phyloP scores from a whole-genome alignment of 176 grass and related monocot species.

The Alopecurus myosuroides region DNA sequence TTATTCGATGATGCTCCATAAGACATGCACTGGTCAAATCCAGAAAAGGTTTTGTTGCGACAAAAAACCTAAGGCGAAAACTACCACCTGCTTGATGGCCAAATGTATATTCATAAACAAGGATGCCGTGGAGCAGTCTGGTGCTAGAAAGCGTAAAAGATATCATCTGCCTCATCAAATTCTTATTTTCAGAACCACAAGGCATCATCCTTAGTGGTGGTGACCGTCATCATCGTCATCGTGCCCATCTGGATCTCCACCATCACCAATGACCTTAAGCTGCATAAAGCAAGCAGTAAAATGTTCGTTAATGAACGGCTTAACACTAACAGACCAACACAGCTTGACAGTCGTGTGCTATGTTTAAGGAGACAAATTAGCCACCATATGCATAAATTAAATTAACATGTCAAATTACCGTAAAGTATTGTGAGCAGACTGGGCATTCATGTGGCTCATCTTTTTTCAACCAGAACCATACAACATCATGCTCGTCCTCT shows the following conservation, averaged over 20 bases:
- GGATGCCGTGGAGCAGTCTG: conserved; percentile 30
- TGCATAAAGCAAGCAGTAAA: conserved; percentile 38
- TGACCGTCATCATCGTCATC: conserved; percentile 53
- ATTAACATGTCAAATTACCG: conserved; percentile 42
- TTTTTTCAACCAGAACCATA: conserved; percentile 99
- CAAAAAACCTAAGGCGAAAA: conserved; percentile 44
- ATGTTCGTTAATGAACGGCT: not conserved
- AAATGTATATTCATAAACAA: conserved; percentile 41
- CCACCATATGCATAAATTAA: not conserved
- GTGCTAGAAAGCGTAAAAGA: conserved; percentile 29
- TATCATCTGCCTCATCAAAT: conserved; percentile 39
- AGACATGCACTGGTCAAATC: conserved; percentile 38
- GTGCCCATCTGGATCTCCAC: conserved; percentile 77
- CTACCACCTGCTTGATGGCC: conserved; percentile 52
- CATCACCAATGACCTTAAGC: conserved; percentile 91
- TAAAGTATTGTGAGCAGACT: conserved; percentile 93
- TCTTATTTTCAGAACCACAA: conserved; percentile 41
- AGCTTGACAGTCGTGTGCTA: not conserved
- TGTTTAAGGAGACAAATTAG: not conserved
- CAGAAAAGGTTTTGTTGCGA: conserved; percentile 13
- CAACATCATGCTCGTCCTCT: conserved; percentile 99
- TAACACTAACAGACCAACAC: not conserved
- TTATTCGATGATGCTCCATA: conserved; percentile 59
- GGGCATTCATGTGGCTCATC: conserved; percentile 89
- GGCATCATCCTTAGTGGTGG: conserved; percentile 52